phyloP scores from a whole-genome alignment of 139 green algal genomes.

The Mesotaenium endlicherianum region DNA sequence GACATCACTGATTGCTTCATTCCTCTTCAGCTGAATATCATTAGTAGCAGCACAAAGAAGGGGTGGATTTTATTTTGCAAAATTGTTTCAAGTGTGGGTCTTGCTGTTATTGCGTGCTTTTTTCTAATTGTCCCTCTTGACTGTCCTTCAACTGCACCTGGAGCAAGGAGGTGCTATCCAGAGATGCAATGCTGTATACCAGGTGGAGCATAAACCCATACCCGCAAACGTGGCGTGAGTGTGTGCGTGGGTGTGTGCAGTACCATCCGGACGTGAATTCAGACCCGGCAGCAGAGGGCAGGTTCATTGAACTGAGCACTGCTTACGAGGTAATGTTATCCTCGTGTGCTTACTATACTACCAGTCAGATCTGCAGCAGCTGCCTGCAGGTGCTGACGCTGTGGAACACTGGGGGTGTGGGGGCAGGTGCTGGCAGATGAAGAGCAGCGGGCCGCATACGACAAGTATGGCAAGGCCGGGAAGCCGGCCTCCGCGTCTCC shows the following conservation, averaged over 20 bases:
- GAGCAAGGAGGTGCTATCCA: too few relatives aligned
- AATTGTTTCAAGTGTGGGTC: neutral
- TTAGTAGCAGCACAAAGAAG: neutral
- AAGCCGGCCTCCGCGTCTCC: neutral
- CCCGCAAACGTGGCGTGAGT: too few relatives aligned
- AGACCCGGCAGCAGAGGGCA: conserved; percentile 7
- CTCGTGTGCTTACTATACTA: too few relatives aligned
- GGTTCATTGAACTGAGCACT: conserved; percentile 20
- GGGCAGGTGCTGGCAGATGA: conserved; percentile 39
- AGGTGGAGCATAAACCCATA: too few relatives aligned
- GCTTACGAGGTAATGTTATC: conserved; percentile 38
- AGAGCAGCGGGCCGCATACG: conserved; percentile 25
- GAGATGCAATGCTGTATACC: too few relatives aligned
- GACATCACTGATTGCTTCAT: too few relatives aligned
- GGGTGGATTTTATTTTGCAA: neutral
- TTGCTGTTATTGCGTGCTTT: neutral
- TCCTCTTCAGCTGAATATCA: neutral
- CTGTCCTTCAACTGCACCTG: too few relatives aligned
- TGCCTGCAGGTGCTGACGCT: neutral
- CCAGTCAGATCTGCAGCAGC: neutral
- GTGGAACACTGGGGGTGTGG: neutral
- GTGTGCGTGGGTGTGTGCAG: neutral
- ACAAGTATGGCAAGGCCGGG: conserved; percentile 18
- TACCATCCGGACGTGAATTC: conserved; percentile 27
- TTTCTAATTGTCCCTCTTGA: neutral